Percentiles rank a stretch among this genome's conserved stretches.
phyloP scores from a whole-genome alignment of 306 rosid species.

The Corylus heterophylla region DNA sequence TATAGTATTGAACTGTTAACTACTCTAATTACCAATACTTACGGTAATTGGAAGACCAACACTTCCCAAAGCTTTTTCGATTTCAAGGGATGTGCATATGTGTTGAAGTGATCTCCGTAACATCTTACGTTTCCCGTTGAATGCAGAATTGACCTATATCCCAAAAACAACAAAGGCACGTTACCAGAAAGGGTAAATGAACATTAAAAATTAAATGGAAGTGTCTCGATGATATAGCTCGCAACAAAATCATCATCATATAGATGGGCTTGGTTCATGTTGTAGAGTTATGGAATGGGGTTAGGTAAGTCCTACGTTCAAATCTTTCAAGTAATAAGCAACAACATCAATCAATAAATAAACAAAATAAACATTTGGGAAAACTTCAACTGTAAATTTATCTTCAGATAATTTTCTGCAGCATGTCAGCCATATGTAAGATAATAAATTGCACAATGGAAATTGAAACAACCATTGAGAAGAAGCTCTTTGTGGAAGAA shows the following conservation, averaged over 20 bases:
- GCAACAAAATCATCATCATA: background rate
- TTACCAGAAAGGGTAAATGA: background rate
- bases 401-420: background rate
- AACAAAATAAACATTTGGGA: background rate
- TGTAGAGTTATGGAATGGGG: background rate
- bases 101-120: slow-evolving; percentile 84
- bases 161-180: background rate
- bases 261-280: background rate
- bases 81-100: slow-evolving; percentile 61
- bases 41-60: slow-evolving; percentile 67
- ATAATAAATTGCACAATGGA: slow-evolving; percentile 14
- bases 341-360: background rate
- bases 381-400: background rate
- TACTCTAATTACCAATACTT: slow-evolving; percentile 23
- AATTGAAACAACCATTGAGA: slow-evolving; percentile 62
- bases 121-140: slow-evolving; percentile 93
- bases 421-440: background rate
- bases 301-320: background rate
- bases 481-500: slow-evolving; percentile 82
- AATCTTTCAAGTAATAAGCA: background rate
- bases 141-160: slow-evolving; percentile 78
- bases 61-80: slow-evolving; percentile 66
- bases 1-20: background rate
- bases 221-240: background rate
- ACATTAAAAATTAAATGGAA: background rate